Conservation (phyloP, 2,329 filamentous ascomycete species). For the Curvularia sp. region DNA sequence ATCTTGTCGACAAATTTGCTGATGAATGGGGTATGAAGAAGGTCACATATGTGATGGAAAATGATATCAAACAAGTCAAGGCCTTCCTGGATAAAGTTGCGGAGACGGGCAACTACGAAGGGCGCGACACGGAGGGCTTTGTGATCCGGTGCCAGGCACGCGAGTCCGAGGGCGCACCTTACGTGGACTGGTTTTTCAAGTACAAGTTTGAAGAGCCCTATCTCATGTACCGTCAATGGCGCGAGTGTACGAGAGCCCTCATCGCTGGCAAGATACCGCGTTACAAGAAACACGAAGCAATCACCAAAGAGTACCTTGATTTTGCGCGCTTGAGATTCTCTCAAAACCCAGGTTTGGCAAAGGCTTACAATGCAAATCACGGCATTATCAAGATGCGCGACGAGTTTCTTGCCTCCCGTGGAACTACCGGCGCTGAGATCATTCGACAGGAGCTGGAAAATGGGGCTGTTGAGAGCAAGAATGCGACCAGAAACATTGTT, state of each 20-base stretch:
- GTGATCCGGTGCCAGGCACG: constrained; percentile 85
- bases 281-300: constrained; percentile 84
- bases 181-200: constrained; percentile 99
- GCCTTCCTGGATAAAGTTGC: constrained; percentile 82
- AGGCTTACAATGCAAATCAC: constrained; percentile 83
- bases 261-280: constrained; percentile 77
- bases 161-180: constrained; percentile 61
- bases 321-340: constrained; percentile 79
- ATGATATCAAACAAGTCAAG: constrained; percentile 77
- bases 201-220: constrained; percentile 99
- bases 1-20: constrained; percentile 87
- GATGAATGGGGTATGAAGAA: constrained; percentile 93
- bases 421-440: constrained; percentile 86
- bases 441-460: constrained; percentile 74
- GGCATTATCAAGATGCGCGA: constrained; percentile 92
- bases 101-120: constrained; percentile 87
- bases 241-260: constrained; percentile 91
- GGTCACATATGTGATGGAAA: constrained; percentile 78
- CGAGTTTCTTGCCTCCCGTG: constrained; percentile 82
- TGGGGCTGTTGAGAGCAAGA: constrained; percentile 58
- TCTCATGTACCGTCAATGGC: constrained; percentile 98
- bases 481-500: constrained; percentile 72
- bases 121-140: constrained; percentile 94
- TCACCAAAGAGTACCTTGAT: constrained; percentile 88
- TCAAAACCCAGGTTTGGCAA: constrained; percentile 69